Base-by-base conservation (phyloP, 1,284 basidiomycete genomes). In the Sanghuangporus sanghuang region DNA sequence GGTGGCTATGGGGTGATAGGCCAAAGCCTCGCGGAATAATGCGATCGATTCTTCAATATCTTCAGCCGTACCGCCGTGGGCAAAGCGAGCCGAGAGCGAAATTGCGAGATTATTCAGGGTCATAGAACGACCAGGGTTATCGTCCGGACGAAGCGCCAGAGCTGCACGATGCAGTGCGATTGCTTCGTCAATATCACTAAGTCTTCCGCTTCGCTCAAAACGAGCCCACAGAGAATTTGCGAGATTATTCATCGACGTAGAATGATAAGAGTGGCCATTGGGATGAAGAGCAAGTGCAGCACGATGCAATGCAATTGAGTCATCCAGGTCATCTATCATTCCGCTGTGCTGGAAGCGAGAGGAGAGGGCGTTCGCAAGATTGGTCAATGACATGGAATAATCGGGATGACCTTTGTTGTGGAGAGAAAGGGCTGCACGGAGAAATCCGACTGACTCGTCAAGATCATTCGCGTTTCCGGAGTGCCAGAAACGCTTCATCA, bases 391-490 rank as follows among this genome's bases (percentile, higher is more conserved):
- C 39, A 18, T 36, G 59, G 42, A 59, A 35, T 14, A 44, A 52
- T 50, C 32, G 27, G 49, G 8, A 18, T 40, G 52, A n/a, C 42
- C 39, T 38, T 57, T 18, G 8, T 18, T 14, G 18, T 9, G 48
- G 21, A 49, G 42, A 12, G 11, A 12, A 12, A 44, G 42, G 2
- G 42, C n/a, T 12, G 42, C 42, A 44, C 42, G 42, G n/a, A 12
- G 42, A n/a, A 12, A n/a, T n/a, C 11, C 42, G 42, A 44, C n/a
- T 12, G 42, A 12, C n/a, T 44, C 42, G 2, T 44, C 42, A n/a
- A 44, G 42, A 7, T 68, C 65, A 27, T 67, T 70, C 12, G 14
- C 70, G 67, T 5, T 48, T 50, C 32, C 66, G 65, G 27, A 74
- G 14, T 52, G 49, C 23, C 23, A 12, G 6, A 52, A 52, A 16